Percentiles rank a stretch among this genome's conserved stretches.
These are phyloP conservation scores for Ostreobium quekettii DNA, from an alignment of 139 green algal species.

Conservation along the genomic window DNA sequence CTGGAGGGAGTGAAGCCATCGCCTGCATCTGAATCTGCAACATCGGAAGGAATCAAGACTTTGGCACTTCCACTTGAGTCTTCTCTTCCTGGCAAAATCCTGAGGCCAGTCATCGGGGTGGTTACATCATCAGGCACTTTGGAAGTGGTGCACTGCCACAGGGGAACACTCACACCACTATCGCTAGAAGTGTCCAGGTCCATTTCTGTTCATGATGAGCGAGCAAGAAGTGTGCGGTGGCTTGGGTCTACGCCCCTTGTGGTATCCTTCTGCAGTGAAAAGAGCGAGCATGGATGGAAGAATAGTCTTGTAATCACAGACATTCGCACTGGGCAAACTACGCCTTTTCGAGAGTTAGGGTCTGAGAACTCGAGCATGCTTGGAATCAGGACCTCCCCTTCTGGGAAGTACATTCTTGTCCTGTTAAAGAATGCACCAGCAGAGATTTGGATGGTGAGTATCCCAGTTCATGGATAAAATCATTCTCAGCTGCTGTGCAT, in stretches of 20 bases:
- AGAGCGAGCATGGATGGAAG: conserved; percentile 24
- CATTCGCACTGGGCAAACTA: conserved; percentile 30
- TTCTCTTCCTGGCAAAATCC: too few species aligned
- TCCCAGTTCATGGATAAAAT: neutral
- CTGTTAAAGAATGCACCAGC: conserved; percentile 50
- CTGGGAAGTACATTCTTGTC: conserved; percentile 60
- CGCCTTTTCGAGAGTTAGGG: conserved; percentile 28
- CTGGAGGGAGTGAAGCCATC: too few species aligned
- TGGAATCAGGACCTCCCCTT: conserved; percentile 50
- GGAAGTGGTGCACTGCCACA: neutral
- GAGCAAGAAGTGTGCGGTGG: conserved; percentile 52
- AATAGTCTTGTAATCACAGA: conserved; percentile 61
- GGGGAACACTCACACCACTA: neutral
- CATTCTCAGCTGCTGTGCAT: too few species aligned
- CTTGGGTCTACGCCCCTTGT: conserved; percentile 52
- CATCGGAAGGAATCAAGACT: too few species aligned
- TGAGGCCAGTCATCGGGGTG: neutral
- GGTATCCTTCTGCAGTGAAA: conserved; percentile 49
- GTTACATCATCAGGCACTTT: conserved; percentile 1
- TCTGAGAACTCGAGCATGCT: conserved; percentile 42
- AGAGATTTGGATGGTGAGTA: conserved; percentile 63
- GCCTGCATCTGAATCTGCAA: too few species aligned
- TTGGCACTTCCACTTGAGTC: too few species aligned
- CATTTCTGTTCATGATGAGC: conserved; percentile 22
- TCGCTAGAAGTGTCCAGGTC: conserved; percentile 4